Conservation (phyloP, 805 yeast genomes). For the Starmerella apicola region DNA sequence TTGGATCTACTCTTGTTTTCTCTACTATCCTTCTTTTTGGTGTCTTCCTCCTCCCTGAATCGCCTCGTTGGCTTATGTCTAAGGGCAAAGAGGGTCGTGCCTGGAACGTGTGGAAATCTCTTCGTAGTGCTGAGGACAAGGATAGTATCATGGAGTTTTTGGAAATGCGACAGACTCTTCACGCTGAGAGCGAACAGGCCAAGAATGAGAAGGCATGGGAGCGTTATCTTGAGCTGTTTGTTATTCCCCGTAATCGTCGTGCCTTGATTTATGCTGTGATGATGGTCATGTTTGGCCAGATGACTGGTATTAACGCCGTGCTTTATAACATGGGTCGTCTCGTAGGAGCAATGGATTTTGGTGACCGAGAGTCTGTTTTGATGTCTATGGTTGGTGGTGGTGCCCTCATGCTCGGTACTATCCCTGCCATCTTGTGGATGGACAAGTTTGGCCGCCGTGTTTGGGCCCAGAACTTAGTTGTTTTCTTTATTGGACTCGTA, state of each 20-base stretch:
- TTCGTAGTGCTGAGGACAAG: slow-evolving; percentile 37
- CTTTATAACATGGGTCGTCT: slow-evolving; percentile 52
- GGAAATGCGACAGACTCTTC: slow-evolving; percentile 43
- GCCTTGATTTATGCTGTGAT: slow-evolving; percentile 45
- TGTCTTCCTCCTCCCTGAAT: slow-evolving; percentile 45
- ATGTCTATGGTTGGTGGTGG: slow-evolving; percentile 65
- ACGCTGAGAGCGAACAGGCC: slow-evolving; percentile 31
- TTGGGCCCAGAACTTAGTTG: slow-evolving; percentile 48
- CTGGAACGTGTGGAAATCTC: slow-evolving; percentile 36
- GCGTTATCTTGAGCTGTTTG: slow-evolving; percentile 40
- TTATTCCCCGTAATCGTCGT: slow-evolving; percentile 47
- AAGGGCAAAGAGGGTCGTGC: slow-evolving; percentile 42
- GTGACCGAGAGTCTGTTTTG: slow-evolving; percentile 39
- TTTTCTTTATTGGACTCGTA: slow-evolving; percentile 48
- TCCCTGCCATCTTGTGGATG: slow-evolving; percentile 46
- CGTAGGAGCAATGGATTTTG: slow-evolving; percentile 45
- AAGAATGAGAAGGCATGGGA: slow-evolving; percentile 30
- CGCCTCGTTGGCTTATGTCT: slow-evolving; percentile 48
- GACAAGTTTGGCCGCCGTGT: slow-evolving; percentile 34
- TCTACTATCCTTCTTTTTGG: slow-evolving; percentile 41
- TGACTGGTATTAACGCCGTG: slow-evolving; percentile 57
- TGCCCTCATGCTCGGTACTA: slow-evolving; percentile 47
- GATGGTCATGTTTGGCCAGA: slow-evolving; percentile 37
- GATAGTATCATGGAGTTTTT: slow-evolving; percentile 41
- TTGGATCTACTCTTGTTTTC: slow-evolving; percentile 50